Evolutionary conservation across 2,329 filamentous ascomycete species (phyloP).

Genomic region (Aureobasidium subglaciale): DNA sequence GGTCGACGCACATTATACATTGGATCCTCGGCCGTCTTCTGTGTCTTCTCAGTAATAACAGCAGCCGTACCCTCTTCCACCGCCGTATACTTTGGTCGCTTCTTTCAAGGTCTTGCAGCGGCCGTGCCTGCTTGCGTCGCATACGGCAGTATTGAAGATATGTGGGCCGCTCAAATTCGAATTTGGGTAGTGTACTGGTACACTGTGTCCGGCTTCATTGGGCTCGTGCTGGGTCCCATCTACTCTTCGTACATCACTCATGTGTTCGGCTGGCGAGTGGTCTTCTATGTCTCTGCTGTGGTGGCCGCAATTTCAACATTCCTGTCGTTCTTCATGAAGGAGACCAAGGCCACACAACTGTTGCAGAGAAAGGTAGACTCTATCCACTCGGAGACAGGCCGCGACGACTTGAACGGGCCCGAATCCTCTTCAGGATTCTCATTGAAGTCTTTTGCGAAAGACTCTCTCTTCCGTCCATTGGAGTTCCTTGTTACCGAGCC

Average conservation of each 20-base stretch:
- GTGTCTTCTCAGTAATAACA: slow-evolving; percentile 30
- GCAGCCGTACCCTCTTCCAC: slow-evolving; percentile 31
- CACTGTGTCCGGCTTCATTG: slow-evolving; percentile 37
- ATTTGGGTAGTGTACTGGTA: slow-evolving; percentile 44
- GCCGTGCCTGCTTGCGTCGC: slow-evolving; percentile 42
- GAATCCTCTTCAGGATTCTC: slow-evolving; percentile 13
- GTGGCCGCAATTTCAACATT: slow-evolving; percentile 31
- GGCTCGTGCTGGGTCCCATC: slow-evolving; percentile 38
- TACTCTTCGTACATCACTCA: slow-evolving; percentile 36
- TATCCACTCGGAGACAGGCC: slow-evolving; percentile 24
- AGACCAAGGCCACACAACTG: slow-evolving; percentile 39
- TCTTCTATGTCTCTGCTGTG: slow-evolving; percentile 39
- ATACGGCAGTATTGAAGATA: slow-evolving; percentile 43
- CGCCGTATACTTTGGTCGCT: slow-evolving; percentile 35
- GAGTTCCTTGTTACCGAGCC: slow-evolving; percentile 40
- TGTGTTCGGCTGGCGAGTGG: slow-evolving; percentile 37
- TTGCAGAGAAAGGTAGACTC: slow-evolving; percentile 30
- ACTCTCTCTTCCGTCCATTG: slow-evolving; percentile 36
- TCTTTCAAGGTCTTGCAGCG: slow-evolving; percentile 38
- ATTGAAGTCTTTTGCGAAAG: slow-evolving; percentile 28
- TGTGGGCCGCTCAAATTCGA: slow-evolving; percentile 38
- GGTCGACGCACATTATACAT: slow-evolving; percentile 32
- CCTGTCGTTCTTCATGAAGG: slow-evolving; percentile 32
- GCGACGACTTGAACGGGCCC: slow-evolving; percentile 17
- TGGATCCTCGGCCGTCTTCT: slow-evolving; percentile 26